Base-by-base conservation (phyloP, 176 grass and related monocot species). In the Panicum miliaceum region DNA sequence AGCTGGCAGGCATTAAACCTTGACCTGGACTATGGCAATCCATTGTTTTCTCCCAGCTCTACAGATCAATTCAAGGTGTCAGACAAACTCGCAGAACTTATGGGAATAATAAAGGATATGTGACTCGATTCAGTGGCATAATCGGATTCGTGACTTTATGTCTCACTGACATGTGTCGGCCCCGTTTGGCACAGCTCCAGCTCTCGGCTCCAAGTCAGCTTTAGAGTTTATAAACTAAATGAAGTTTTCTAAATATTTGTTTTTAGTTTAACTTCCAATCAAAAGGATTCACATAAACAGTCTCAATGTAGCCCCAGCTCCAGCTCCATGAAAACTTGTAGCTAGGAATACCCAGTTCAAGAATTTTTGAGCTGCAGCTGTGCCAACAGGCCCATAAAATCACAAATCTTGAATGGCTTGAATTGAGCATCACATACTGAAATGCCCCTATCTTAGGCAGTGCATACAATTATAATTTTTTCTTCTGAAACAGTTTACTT, bases 31-130 rank as follows among this genome's bases (percentile, higher is more conserved):
- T 97, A 77, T 97, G 94, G 79, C 94, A 97, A 54, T 97, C 94
- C 91, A 97, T 97, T 79, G 94, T 97, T 77, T 94, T 97, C 85
- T 97, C 94, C 94, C 94, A 97, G 86, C 94, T 97, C 94, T 97
- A 81, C 15, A 71, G 34, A 76, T 56, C 78, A 72, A 78, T 57
- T 32, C 32, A 81, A 89, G 61, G 18, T 75, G 37, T 87, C 14
- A 62, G 67, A 73, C 10, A 65, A 79, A 82, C 29, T 69, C 47
- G 29, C 63, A 77, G 50, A 70, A 15, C 37, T 50, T 38, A 66
- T 6, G 12, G n/a, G 23, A 73, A 73, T 73, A 50, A 34, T 51
- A 51, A 8, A 51, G 70, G 45, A 73, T 13, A 71, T 51, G 70
- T 51, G 14, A 72, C 42, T 29, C 42, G 29, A 72, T 72, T 72